Conservation (phyloP, 2,329 filamentous ascomycete species). For the Cercospora zeae-maydis region DNA sequence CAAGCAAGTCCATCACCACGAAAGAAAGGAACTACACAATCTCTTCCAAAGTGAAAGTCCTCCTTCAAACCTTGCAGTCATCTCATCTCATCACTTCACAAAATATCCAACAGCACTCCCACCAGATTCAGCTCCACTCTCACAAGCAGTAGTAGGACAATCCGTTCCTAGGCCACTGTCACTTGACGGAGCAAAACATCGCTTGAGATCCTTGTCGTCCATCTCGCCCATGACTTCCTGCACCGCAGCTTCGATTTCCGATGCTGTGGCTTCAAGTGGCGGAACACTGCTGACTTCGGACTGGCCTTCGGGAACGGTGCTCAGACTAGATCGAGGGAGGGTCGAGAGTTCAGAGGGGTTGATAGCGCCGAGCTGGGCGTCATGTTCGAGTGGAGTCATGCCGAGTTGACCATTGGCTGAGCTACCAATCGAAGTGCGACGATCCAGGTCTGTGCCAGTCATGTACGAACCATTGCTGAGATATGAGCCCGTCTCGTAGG, state of each 20-base stretch:
- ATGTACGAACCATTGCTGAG: conserved; percentile 50
- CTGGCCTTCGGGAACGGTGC: conserved; percentile 34
- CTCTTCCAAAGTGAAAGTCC: no score
- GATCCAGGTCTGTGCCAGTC: conserved; percentile 46
- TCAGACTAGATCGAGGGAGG: conserved; percentile 10
- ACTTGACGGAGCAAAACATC: conserved; percentile 35
- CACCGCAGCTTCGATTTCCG: conserved; percentile 18
- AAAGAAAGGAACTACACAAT: no score
- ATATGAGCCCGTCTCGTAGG: conserved; percentile 47
- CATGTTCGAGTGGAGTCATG: conserved; percentile 19
- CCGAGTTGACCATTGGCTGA: conserved; percentile 38
- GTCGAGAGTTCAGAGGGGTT: conserved; percentile 15
- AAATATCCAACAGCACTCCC: conserved; percentile 7
- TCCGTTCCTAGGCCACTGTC: conserved; percentile 42
- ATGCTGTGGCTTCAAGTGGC: conserved; percentile 19
- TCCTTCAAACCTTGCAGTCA: not conserved
- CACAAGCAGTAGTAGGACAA: conserved; percentile 33
- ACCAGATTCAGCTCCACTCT: conserved; percentile 1
- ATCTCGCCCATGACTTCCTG: conserved; percentile 22
- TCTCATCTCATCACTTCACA: not conserved
- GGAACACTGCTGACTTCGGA: conserved; percentile 17
- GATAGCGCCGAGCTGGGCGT: conserved; percentile 29
- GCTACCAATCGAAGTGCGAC: conserved; percentile 45
- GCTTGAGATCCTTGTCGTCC: conserved; percentile 23
- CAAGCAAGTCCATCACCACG: no score